Conservation (phyloP, 208 protist species). For the Leptomonas pyrrhocoris region DNA sequence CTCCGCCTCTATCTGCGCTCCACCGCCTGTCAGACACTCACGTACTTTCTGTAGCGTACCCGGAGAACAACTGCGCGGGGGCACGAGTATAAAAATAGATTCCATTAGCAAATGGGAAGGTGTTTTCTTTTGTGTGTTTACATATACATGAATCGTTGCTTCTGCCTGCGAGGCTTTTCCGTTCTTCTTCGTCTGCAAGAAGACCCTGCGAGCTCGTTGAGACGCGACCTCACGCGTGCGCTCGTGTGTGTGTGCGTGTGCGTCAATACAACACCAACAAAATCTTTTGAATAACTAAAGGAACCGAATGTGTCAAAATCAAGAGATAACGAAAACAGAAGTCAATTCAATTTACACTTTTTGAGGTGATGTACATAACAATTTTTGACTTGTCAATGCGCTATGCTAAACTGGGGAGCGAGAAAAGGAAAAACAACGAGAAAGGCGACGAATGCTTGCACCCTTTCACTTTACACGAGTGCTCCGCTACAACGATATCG, state of each 20-base stretch:
- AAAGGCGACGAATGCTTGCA: no score
- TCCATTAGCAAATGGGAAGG: conserved; percentile 4
- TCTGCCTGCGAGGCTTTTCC: no score
- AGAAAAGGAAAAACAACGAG: not conserved
- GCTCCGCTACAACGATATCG: not conserved
- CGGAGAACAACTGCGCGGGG: not conserved
- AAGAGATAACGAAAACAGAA: no score
- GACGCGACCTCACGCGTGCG: no score
- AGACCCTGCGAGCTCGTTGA: no score
- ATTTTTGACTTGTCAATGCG: no score
- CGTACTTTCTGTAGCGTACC: not conserved
- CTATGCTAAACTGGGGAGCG: not conserved
- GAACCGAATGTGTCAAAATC: not conserved
- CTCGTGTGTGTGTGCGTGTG: no score
- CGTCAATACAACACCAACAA: not conserved
- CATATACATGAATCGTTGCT: conserved; percentile 11
- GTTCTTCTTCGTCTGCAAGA: no score
- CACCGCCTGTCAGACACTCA: conserved; percentile 11
- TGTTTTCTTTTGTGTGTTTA: not conserved
- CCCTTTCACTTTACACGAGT: no score
- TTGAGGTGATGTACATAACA: not conserved
- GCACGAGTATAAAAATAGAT: conserved; percentile 7
- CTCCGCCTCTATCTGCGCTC: conserved; percentile 55
- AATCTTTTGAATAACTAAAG: no score
- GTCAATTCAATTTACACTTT: not conserved